phyloP scores from a whole-genome alignment of 1,139 yeast species.

The Nakaseomyces kungkrabaensis region DNA sequence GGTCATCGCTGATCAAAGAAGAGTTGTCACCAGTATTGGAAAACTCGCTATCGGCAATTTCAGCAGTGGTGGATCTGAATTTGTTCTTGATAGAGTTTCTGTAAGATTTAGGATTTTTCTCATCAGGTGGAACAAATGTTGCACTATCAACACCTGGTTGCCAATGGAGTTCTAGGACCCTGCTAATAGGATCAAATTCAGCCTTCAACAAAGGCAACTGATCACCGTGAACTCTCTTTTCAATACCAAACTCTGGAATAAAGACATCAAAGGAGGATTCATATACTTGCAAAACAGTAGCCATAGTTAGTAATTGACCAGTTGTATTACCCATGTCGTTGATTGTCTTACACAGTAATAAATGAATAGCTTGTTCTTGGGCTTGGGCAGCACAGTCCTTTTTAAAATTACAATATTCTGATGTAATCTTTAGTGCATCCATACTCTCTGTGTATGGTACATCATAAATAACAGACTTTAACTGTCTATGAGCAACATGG shows the following conservation, averaged over 20 bases:
- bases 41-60: conserved; percentile 46
- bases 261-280: conserved; percentile 94
- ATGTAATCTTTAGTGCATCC: conserved; percentile 66
- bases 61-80: conserved; percentile 60
- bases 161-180: conserved; percentile 81
- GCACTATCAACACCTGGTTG: conserved; percentile 87
- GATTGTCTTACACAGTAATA: conserved; percentile 73
- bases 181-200: conserved; percentile 65
- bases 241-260: conserved; percentile 91
- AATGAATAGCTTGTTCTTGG: conserved; percentile 89
- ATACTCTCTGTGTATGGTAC: conserved; percentile 41
- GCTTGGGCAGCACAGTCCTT: conserved; percentile 91
- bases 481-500: conserved; percentile 83
- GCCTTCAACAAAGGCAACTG: conserved; percentile 89
- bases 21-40: conserved; percentile 16
- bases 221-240: conserved; percentile 95
- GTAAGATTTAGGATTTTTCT: conserved; percentile 64
- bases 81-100: conserved; percentile 71
- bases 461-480: conserved; percentile 51
- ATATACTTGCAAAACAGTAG: conserved; percentile 83
- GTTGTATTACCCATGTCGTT: conserved; percentile 66
- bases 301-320: conserved; percentile 77
- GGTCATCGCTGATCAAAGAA: conserved; percentile 32
- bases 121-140: conserved; percentile 83
- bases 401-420: conserved; percentile 90